A percentile compares a stretch with the other conserved stretches of the same genome.
These are phyloP conservation scores for Porogramme epimiltina DNA, from an alignment of 1,284 basidiomycete species.

Conservation along the genomic window DNA sequence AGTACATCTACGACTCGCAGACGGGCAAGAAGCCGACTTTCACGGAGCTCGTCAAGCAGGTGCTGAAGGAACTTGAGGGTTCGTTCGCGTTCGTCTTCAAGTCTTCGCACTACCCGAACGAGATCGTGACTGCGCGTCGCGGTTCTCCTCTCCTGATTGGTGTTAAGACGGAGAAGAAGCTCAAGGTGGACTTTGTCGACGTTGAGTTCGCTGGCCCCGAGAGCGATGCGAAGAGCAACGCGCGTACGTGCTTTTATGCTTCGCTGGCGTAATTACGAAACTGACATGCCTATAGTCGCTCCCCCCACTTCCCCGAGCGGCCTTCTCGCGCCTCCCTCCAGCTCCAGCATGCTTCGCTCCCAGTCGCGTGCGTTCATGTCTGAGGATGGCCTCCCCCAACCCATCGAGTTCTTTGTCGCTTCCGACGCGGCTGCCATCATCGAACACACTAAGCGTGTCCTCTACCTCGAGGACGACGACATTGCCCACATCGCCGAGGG, in stretches of 20 bases:
- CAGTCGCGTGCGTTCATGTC: conserved; percentile 99
- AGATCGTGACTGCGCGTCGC: conserved; percentile 94
- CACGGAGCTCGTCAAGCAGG: conserved; percentile 92
- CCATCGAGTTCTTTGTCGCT: conserved; percentile 99
- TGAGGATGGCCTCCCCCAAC: conserved; percentile 97
- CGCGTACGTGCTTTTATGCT: conserved; percentile 47
- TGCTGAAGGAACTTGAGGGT: conserved; percentile 97
- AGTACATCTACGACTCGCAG: conserved; percentile 97
- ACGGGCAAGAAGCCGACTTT: conserved; percentile 89
- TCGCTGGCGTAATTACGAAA: not conserved
- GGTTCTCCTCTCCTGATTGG: conserved; percentile 97
- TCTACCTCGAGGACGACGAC: conserved; percentile 99
- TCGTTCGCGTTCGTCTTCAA: conserved; percentile 99
- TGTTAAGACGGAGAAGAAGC: conserved; percentile 99
- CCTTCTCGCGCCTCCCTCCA: conserved; percentile 79
- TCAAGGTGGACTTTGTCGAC: conserved; percentile 99
- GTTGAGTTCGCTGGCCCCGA: conserved; percentile 89
- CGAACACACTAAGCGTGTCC: conserved; percentile 98
- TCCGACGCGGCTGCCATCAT: conserved; percentile 97
- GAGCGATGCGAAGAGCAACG: conserved; percentile 52
- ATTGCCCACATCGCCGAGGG: conserved; percentile 98
- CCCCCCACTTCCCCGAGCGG: conserved; percentile 53
- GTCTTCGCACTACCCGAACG: conserved; percentile 94
- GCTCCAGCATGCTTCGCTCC: conserved; percentile 88
- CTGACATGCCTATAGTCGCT: conserved; percentile 33